Base-by-base conservation (phyloP, 768 basidiomycete genomes). In the Coprinopsis strossmayeri region DNA sequence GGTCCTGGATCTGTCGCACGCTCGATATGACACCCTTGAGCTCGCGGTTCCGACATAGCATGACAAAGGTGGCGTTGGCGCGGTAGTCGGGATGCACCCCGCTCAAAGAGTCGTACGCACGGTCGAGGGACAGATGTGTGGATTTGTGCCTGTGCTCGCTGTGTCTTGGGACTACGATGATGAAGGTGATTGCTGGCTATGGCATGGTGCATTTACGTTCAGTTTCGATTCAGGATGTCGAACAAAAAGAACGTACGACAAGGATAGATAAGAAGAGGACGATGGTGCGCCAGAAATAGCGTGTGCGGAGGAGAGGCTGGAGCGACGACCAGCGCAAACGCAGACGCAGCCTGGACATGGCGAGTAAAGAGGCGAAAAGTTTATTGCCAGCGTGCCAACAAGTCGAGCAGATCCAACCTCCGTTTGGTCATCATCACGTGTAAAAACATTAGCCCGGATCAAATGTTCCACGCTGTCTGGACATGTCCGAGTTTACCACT, bases 61-160 rank as follows among this genome's bases (percentile, higher is more conserved):
- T 72, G 18, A 89, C 85, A 59, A 89, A 86, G 0, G 83, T 84
- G 3, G 87, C 89, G 55, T 89, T 90, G 5, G 84, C 86, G 27
- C 43, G 43, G 43, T 45, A 32, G 35, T 9, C 5, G 11, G 35
- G 5, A 17, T 7, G 35, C 10, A 38, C 35, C 5, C 35, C 10
- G 5, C 10, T 18, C 35, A 38, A 18, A 5, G 35, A 38, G 10
- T 38, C 35, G 11, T 38, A 17, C 35, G 35, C 35, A 5, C 40
- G 13, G 4, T 20, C 40, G 23, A 42, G 5, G 18, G 15, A 21
- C 9, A 42, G 40, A 5, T 23, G 24, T 11, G 24, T 5, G 40
- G 4, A 5, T 42, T 42, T 42, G 23, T 42, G 40, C 9, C 40
- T 12, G 13, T 42, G 5, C 18, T 42, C 5, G 21, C 21, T 23